These are phyloP conservation scores for Pichia kluyveri DNA, from an alignment of 805 yeast species.

Conservation along the genomic window DNA sequence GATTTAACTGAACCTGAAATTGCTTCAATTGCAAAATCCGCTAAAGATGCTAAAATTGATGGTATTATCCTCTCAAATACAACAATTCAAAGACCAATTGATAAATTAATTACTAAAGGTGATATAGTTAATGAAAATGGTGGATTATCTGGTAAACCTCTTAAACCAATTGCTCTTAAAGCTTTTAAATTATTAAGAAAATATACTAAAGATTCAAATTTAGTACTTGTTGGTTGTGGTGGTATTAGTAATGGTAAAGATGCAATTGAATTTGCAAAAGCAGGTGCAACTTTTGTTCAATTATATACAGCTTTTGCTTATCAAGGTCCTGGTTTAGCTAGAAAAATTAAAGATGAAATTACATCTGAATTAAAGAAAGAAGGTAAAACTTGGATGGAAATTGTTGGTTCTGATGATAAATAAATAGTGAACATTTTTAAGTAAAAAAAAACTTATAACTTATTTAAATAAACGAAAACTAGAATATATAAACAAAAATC, in stretches of 20 bases:
- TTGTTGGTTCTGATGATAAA: conserved; percentile 55
- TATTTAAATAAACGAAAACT: no score
- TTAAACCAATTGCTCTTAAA: conserved; percentile 67
- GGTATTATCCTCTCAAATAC: conserved; percentile 93
- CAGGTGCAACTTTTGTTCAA: conserved; percentile 89
- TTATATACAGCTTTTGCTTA: conserved; percentile 86
- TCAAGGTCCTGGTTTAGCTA: conserved; percentile 80
- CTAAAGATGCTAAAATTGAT: conserved; percentile 69
- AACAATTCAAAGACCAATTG: conserved; percentile 71
- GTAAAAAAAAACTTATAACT: no score
- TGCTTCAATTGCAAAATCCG: conserved; percentile 71
- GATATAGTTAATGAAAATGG: conserved; percentile 55
- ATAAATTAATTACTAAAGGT: conserved; percentile 40
- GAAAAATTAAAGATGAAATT: conserved; percentile 51
- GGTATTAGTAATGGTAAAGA: conserved; percentile 85
- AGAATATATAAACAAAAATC: conserved; percentile 2
- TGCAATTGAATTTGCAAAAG: conserved; percentile 83
- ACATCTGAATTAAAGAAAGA: conserved; percentile 53
- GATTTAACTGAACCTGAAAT: conserved; percentile 79
- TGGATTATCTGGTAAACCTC: conserved; percentile 88
- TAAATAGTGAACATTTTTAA: conserved; percentile 4
- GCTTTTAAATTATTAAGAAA: conserved; percentile 67
- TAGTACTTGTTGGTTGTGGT: conserved; percentile 88
- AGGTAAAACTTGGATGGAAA: conserved; percentile 78
- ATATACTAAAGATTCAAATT: conserved; percentile 61